phyloP scores from a whole-genome alignment of 371 early-diverging fungal species.

The Mortierella sp. region DNA sequence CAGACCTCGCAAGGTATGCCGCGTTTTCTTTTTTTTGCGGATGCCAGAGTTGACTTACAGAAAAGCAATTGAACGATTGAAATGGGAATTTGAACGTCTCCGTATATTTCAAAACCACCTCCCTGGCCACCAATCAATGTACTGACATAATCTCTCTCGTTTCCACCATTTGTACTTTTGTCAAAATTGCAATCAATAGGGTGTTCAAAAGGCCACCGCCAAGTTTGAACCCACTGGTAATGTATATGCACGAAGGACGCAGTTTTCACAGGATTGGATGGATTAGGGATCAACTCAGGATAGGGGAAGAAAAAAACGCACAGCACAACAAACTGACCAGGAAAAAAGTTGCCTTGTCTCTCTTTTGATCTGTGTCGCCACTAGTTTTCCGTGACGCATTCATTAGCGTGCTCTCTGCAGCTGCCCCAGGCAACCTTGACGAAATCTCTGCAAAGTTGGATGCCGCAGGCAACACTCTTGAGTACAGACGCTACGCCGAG shows the following conservation, averaged over 20 bases:
- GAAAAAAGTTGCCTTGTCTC: not conserved
- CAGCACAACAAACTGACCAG: not conserved
- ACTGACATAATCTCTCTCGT: not conserved
- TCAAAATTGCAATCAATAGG: conserved; percentile 61
- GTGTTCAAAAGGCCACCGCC: conserved; percentile 87
- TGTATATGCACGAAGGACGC: not conserved
- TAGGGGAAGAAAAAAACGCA: not conserved
- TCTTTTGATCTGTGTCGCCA: not conserved
- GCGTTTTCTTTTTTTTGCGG: conserved; percentile 12
- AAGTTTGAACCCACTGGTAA: conserved; percentile 88
- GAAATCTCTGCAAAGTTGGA: conserved; percentile 83
- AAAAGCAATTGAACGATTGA: conserved; percentile 2
- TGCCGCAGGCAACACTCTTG: conserved; percentile 86
- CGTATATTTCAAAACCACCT: not conserved
- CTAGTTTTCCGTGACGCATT: conserved; percentile 82
- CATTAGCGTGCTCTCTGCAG: conserved; percentile 71
- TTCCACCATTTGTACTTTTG: conserved; percentile 12
- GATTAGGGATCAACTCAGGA: conserved; percentile 2
- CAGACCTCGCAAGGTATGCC: conserved; percentile 80
- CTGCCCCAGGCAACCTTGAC: conserved; percentile 79
- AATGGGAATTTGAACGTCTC: not conserved
- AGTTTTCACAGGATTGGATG: not conserved
- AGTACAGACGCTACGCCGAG: conserved; percentile 95
- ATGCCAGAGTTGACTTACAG: not conserved
- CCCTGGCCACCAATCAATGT: conserved; percentile 11